A percentile compares a stretch with the other conserved stretches of the same genome.
Evolutionary conservation across 2,329 filamentous ascomycete genomes (phyloP).

Genomic region (Aspergillus candidus): DNA sequence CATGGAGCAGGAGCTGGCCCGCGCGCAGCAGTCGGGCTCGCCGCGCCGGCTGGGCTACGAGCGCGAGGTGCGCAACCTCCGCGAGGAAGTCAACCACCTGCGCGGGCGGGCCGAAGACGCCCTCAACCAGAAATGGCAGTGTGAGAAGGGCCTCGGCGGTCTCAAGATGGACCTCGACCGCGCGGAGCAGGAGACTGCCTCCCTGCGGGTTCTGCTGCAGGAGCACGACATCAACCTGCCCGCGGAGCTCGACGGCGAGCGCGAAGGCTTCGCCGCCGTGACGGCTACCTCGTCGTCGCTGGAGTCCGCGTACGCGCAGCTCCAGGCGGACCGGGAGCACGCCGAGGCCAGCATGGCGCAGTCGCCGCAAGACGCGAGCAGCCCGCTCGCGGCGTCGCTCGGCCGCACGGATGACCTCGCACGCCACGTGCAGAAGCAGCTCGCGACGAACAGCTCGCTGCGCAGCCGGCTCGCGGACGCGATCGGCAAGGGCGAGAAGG

Average conservation of each 20-base stretch:
- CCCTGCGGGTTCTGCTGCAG: slow-evolving; percentile 69
- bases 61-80: slow-evolving; percentile 70
- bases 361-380: slow-evolving; percentile 62
- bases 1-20: slow-evolving; percentile 72
- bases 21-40: slow-evolving; percentile 57
- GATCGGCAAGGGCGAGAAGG: slow-evolving; percentile 74
- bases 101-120: slow-evolving; percentile 87
- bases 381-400: slow-evolving; percentile 66
- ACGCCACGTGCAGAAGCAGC: slow-evolving; percentile 69
- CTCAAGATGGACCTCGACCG: slow-evolving; percentile 96
- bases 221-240: slow-evolving; percentile 78
- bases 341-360: slow-evolving; percentile 63
- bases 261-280: slow-evolving; percentile 37
- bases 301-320: slow-evolving; percentile 65
- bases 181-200: slow-evolving; percentile 84
- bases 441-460: slow-evolving; percentile 69
- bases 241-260: slow-evolving; percentile 48
- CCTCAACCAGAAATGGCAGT: slow-evolving; percentile 91
- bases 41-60: slow-evolving; percentile 75
- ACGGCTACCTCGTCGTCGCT: slow-evolving; percentile 65
- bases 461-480: slow-evolving; percentile 71
- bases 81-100: slow-evolving; percentile 77
- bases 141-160: slow-evolving; percentile 80
- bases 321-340: slow-evolving; percentile 63
- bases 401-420: slow-evolving; percentile 74